Base-by-base conservation (phyloP, 2,329 filamentous ascomycete species). In the Fonsecaea pedrosoi region DNA sequence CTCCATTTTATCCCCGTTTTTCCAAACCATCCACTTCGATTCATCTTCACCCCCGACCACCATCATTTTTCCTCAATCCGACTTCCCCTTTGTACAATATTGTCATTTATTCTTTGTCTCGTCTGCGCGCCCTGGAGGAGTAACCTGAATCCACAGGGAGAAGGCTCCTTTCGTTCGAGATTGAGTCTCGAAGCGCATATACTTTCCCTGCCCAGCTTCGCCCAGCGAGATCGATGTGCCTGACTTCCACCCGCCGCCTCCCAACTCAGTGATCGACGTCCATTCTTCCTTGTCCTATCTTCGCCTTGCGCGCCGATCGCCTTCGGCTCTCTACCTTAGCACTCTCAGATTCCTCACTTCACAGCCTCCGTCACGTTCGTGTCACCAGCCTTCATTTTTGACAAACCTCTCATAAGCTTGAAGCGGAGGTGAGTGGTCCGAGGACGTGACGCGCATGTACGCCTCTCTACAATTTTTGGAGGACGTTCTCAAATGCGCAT, bases 201-300 rank as follows among this genome's bases (percentile, higher is more conserved):
- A 25, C 50, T 18, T 56, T 40, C 15, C 34, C 53, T 48, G 37
- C 37, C 40, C 50, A 32, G 60, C 13, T 37, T 61, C n/a, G 59
- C 53, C 48, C 25, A 38, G 53, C 60, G 15, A 42, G 6, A 40
- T 37, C 54, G 25, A 55, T 54, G 61, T 60, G 48, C 57, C 68
- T 64, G 66, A 54, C 63, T 57, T 37, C 65, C 60, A 57, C 60
- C 56, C 64, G 55, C 56, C 54, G 54, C 30, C 54, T 48, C 37
- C 62, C 55, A 65, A 42, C 60, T 56, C 53, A 60, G 25, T 64
- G 68, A 70, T 70, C 68, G 68, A 68, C 68, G 64, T 63, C 66
- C 59, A 30, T 56, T 64, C 57, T 66, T 61, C 68, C 68, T 53
- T 32, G 45, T 64, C 48, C 64, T 57, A 60, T 59, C 42, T 54